Base-by-base conservation (phyloP, 257 asterid genomes). In the Asclepias syriaca region DNA sequence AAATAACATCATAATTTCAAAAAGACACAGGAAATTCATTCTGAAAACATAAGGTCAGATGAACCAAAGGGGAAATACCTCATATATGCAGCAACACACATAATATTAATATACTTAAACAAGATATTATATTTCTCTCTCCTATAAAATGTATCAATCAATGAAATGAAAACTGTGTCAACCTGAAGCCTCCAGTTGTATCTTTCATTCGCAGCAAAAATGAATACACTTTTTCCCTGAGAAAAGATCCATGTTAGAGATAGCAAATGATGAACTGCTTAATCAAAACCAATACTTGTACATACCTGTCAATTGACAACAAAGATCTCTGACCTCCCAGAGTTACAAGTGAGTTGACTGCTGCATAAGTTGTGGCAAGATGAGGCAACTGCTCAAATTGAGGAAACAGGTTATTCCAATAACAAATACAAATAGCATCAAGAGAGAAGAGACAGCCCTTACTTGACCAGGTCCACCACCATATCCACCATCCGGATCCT, bases 391-490 rank as follows among this genome's bases (percentile, higher is more conserved):
- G 87, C 19, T 43, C 46, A 58, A 70, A 46, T 40, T 15, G 45
- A 43, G 58, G 45, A 71, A 40, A 21, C 59, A 57, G 55, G 40
- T 40, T 58, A 61, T 46, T 22, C 29, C 9, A 40, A 5, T 73
- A 60, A 55, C 68, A 53, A 10, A 72, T 14, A 59, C 53, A 57
- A 69, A 67, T 21, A 22, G 6, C 3, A 11, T 43, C 16, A 15
- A 74, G 22, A 59, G 16, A 51, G 67, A 56, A 54, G 21, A 71
- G 14, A 32, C 67, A 55, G 27, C 76, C 78, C 84, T 75, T 67
- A 87, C 99, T 96, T 95, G 99, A 72, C 97, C 96, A 49, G 99
- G 99, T 86, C 99, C 99, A 70, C 99, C 99, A 43, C 97, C 96
- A 79, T 92, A 95, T 75, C 98, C 99, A 79, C 99, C 99, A 74